Evolutionary conservation across 495 filamentous ascomycete species (phyloP).

Genomic region (Physcia stellaris): DNA sequence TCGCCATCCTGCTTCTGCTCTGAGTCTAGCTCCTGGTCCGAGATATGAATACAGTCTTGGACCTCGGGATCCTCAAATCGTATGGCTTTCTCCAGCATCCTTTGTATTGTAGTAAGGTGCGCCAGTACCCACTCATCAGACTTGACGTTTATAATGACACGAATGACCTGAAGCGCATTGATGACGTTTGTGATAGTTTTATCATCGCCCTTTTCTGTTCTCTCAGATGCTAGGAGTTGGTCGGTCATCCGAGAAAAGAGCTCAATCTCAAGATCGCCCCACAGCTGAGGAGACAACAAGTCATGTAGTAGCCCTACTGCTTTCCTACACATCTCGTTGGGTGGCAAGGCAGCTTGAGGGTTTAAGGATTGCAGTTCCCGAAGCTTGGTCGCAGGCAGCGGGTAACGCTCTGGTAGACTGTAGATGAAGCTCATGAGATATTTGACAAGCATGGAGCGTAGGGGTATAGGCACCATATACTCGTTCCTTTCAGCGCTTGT

Average conservation of each 20-base stretch:
- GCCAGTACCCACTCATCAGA: conserved; percentile 77
- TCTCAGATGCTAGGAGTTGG: conserved; percentile 58
- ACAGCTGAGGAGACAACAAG: conserved; percentile 75
- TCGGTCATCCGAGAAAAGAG: conserved; percentile 84
- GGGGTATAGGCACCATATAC: conserved; percentile 50
- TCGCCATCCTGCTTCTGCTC: conserved; percentile 28
- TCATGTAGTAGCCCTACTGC: conserved; percentile 70
- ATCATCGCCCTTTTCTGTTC: conserved; percentile 47
- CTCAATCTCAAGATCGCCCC: conserved; percentile 86
- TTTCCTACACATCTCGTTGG: conserved; percentile 71
- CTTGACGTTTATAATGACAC: conserved; percentile 74
- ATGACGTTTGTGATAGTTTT: conserved; percentile 71
- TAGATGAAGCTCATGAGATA: conserved; percentile 93
- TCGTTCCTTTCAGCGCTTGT: conserved; percentile 43
- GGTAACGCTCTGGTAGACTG: conserved; percentile 70
- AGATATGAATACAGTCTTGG: conserved; percentile 74
- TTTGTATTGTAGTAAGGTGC: conserved; percentile 64
- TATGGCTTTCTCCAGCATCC: conserved; percentile 77
- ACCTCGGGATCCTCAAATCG: conserved; percentile 79
- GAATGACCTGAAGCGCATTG: conserved; percentile 82
- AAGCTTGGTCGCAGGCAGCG: conserved; percentile 51
- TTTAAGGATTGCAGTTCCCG: conserved; percentile 37
- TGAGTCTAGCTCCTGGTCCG: conserved; percentile 51
- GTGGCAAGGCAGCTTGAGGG: conserved; percentile 33
- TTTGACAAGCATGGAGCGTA: conserved; percentile 68